A percentile compares a stretch with the other conserved stretches of the same genome.
phyloP scores from a whole-genome alignment of 805 yeast species.

The Suhomyces sp. region DNA sequence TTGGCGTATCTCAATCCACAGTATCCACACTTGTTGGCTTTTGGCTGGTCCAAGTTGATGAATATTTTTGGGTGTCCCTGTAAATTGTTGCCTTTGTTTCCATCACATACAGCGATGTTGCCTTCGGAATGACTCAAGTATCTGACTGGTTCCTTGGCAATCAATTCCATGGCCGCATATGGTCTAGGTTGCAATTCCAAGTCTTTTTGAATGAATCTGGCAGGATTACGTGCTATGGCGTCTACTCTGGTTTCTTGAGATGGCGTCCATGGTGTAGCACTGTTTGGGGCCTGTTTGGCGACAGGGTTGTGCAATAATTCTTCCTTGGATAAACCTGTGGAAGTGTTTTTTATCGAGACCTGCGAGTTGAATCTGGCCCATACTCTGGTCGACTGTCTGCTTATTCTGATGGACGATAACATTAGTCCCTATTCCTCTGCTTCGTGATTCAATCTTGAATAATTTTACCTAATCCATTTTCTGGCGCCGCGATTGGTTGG shows the following conservation, averaged over 20 bases:
- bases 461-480: conserved; percentile 3
- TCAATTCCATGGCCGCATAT: conserved; percentile 79
- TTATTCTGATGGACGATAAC: conserved; percentile 11
- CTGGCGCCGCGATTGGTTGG: conserved; percentile 2
- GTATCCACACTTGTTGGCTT: conserved; percentile 72
- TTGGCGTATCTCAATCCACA: conserved; percentile 71
- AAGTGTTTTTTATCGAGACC: conserved; percentile 9
- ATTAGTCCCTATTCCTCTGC: neutral
- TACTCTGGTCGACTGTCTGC: conserved; percentile 3
- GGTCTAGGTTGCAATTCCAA: conserved; percentile 71
- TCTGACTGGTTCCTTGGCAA: conserved; percentile 68
- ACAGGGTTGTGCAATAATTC: conserved; percentile 22
- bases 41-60: conserved; percentile 76
- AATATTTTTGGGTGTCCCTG: conserved; percentile 84
- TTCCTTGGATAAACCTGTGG: conserved; percentile 15
- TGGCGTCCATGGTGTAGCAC: conserved; percentile 66
- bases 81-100: conserved; percentile 61
- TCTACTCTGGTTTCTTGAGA: conserved; percentile 62
- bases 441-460: neutral
- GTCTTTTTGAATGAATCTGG: conserved; percentile 69
- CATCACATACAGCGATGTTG: conserved; percentile 78
- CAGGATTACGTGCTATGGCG: conserved; percentile 50
- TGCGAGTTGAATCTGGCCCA: conserved; percentile 11
- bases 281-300: conserved; percentile 73
- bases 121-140: conserved; percentile 49